These are phyloP conservation scores for Cochlearia excelsa DNA, from an alignment of 345 rosid genomes.

Conservation along the genomic window DNA sequence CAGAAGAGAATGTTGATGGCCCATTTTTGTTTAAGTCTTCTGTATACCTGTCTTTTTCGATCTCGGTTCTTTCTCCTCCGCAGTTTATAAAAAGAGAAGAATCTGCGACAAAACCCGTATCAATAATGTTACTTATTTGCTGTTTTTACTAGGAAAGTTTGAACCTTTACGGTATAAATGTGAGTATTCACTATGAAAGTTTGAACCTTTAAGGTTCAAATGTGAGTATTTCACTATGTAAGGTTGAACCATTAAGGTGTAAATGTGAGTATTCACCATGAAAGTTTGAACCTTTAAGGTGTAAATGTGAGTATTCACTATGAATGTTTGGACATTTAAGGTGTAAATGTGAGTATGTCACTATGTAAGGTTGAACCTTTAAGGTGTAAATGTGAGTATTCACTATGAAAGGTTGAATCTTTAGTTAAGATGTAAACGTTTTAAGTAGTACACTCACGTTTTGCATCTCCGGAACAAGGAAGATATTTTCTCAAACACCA, in stretches of 20 bases:
- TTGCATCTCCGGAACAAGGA: slow-evolving; percentile 47
- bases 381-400: neutral
- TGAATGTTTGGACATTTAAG: too few relatives aligned
- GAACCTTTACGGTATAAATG: too few relatives aligned
- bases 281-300: too few relatives aligned
- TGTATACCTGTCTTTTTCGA: slow-evolving; percentile 40
- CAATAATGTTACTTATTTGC: neutral
- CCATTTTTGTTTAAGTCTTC: slow-evolving; percentile 48
- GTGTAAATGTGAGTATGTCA: too few relatives aligned
- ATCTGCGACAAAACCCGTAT: slow-evolving; percentile 38
- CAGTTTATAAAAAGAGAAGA: slow-evolving; percentile 74
- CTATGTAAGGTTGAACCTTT: neutral
- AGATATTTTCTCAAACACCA: slow-evolving; percentile 79
- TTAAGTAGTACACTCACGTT: slow-evolving; percentile 43
- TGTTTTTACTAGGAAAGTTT: too few relatives aligned
- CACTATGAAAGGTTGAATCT: too few relatives aligned
- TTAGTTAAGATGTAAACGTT: too few relatives aligned
- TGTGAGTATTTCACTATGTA: neutral
- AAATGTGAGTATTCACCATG: neutral
- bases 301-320: too few relatives aligned
- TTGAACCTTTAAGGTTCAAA: too few relatives aligned
- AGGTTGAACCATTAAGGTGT: slow-evolving; percentile 1
- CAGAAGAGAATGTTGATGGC: slow-evolving; percentile 39
- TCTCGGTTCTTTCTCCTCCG: slow-evolving; percentile 44
- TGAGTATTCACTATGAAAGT: too few relatives aligned